Conservation (phyloP, 441 rosid genomes). For the Bruguiera hainesii region DNA sequence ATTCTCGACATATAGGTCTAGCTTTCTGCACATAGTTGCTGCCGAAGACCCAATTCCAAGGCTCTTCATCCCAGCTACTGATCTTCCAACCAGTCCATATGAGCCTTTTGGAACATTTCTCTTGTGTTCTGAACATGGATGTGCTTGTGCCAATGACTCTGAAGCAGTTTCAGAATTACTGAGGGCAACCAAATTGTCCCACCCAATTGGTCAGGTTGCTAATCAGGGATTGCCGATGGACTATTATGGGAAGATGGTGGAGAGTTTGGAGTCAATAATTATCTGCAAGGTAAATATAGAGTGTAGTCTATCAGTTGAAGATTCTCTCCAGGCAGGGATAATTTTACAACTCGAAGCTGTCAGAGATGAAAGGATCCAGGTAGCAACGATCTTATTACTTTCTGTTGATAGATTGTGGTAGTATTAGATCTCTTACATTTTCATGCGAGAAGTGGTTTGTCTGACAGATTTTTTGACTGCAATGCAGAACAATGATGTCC, state of each 20-base stretch:
- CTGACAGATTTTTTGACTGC: conserved; percentile 7
- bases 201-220: conserved; percentile 2
- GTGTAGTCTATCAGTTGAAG: neutral
- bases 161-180: conserved; percentile 33
- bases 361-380: conserved; percentile 29
- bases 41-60: conserved; percentile 33
- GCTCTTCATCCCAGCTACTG: conserved; percentile 11
- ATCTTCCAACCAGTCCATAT: conserved; percentile 18
- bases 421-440: too few species aligned
- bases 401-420: neutral
- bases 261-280: conserved; percentile 15
- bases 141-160: conserved; percentile 45
- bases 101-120: conserved; percentile 64
- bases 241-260: conserved; percentile 23
- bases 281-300: conserved; percentile 19
- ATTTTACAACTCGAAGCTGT: conserved; percentile 28
- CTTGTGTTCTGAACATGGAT: conserved; percentile 38
- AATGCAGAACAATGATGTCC: conserved; percentile 2
- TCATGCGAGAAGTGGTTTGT: too few species aligned
- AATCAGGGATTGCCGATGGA: conserved; percentile 11
- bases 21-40: conserved; percentile 58
- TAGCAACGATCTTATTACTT: conserved; percentile 5
- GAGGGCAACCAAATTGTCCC: conserved; percentile 2
- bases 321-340: conserved; percentile 28
- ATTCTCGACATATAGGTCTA: conserved; percentile 39